Evolutionary conservation across 164 flowering plant genomes (phyloP).

Genomic region (Litsea cubeba): DNA sequence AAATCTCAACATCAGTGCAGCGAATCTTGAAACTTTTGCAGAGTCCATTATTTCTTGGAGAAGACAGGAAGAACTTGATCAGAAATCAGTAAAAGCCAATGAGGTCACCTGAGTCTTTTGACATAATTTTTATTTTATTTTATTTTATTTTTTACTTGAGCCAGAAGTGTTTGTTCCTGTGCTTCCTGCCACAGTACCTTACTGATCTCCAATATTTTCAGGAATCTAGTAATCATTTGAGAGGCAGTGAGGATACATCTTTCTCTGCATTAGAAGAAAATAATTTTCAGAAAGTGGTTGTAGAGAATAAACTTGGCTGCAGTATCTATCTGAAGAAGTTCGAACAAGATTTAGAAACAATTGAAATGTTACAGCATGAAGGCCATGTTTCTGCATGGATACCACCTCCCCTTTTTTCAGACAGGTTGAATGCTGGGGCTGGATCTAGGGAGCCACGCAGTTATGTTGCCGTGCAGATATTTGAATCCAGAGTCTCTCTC

Average conservation of each 20-base stretch:
- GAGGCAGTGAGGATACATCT: conserved; percentile 33
- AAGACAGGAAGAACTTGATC: conserved; percentile 68
- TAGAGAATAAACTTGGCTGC: conserved; percentile 94
- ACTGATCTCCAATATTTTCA: conserved; percentile 22
- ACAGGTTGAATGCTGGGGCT: conserved; percentile 61
- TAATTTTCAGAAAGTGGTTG: conserved; percentile 68
- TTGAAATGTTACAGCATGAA: conserved; percentile 53
- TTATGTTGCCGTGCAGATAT: conserved; percentile 74
- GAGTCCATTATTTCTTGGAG: conserved; percentile 81
- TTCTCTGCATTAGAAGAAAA: conserved; percentile 88
- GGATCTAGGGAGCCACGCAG: conserved; percentile 62
- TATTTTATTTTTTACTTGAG: neutral
- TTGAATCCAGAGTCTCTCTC: conserved; percentile 61
- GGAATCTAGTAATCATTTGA: conserved; percentile 43
- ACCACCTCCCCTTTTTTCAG: conserved; percentile 89
- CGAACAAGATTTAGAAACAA: conserved; percentile 48
- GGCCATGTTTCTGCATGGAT: conserved; percentile 58
- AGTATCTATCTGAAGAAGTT: conserved; percentile 67
- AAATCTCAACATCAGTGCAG: conserved; percentile 83
- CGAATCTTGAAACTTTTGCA: conserved; percentile 68
- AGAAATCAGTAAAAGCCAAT: conserved; percentile 49
- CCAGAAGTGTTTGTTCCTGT: neutral
- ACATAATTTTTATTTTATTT: too few species aligned
- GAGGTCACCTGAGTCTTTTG: conserved; percentile 37
- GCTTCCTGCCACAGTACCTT: neutral